phyloP scores from a whole-genome alignment of 1,284 basidiomycete genomes.

The Ceratobasidium sp. region DNA sequence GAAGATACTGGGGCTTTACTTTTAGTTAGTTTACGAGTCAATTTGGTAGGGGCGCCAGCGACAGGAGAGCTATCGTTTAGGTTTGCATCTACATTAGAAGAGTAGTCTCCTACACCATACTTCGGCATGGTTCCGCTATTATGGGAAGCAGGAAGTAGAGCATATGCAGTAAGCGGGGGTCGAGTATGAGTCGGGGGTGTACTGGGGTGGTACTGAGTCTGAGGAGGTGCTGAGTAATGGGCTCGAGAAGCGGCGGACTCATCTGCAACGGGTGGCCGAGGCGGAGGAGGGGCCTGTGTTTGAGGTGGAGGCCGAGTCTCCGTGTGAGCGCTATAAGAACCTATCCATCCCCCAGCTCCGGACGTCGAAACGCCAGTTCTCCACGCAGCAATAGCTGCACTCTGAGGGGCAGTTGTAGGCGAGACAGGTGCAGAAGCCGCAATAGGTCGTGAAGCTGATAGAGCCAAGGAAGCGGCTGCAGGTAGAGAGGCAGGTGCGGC shows the following conservation, averaged over 20 bases:
- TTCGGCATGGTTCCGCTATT: not conserved
- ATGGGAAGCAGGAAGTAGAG: conserved; percentile 13
- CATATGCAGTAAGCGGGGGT: conserved; percentile 3
- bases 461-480: conserved; percentile 2
- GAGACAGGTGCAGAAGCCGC: conserved; percentile 8
- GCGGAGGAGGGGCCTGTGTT: not conserved
- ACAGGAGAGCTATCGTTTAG: not conserved
- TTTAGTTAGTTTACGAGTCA: conserved; percentile 35
- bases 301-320: conserved; percentile 2
- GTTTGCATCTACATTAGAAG: not conserved
- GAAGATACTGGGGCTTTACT: not conserved
- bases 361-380: conserved; percentile 23
- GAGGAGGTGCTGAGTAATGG: not conserved
- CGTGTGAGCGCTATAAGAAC: not conserved
- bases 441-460: not conserved
- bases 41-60: conserved; percentile 6
- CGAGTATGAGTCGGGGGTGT: conserved; percentile 12
- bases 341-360: conserved; percentile 12
- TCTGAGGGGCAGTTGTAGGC: not conserved
- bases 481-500: not conserved
- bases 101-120: conserved; percentile 3
- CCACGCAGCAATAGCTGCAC: conserved; percentile 17
- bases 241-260: conserved; percentile 1
- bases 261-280: not conserved
- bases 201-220: not conserved